A percentile compares a stretch with the other conserved stretches of the same genome.
Evolutionary conservation across 805 yeast genomes (phyloP).

Genomic region (Candida peoriensis): DNA sequence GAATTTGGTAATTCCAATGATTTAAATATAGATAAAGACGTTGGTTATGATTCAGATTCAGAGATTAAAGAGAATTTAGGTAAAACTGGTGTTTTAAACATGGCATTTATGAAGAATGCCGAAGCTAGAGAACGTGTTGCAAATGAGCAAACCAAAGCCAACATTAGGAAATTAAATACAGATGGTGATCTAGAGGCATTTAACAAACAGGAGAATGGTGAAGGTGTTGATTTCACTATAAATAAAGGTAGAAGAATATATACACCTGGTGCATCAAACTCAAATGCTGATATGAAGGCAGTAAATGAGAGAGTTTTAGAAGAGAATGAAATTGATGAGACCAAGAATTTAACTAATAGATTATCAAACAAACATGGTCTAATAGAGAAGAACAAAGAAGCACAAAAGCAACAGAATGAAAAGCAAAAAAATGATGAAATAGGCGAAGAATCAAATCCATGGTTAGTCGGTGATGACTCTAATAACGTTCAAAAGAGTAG

Average conservation of each 20-base stretch:
- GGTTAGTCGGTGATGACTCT: constrained; percentile 36
- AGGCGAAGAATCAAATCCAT: constrained; percentile 40
- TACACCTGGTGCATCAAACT: constrained; percentile 45
- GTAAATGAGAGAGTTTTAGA: constrained; percentile 31
- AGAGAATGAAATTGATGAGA: constrained; percentile 48
- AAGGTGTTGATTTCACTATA: constrained; percentile 42
- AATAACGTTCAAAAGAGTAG: constrained; percentile 33
- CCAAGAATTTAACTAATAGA: constrained; percentile 39
- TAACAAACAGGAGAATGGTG: constrained; percentile 25
- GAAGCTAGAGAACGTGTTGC: constrained; percentile 60
- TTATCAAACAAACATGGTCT: constrained; percentile 23
- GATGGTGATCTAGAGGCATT: constrained; percentile 40
- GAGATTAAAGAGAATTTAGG: constrained; percentile 47
- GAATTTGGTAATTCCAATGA: constrained; percentile 36
- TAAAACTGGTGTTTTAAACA: constrained; percentile 82
- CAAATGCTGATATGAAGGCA: constrained; percentile 29
- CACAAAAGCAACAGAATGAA: constrained; percentile 6
- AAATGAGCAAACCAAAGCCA: constrained; percentile 49
- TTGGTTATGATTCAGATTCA: constrained; percentile 38
- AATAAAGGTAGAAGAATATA: constrained; percentile 81
- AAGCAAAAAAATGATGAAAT: constrained; percentile 4
- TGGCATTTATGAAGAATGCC: constrained; percentile 95
- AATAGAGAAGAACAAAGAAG: constrained; percentile 8
- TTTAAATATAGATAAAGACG: constrained; percentile 44
- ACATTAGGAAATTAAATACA: constrained; percentile 43